Evolutionary conservation across 805 yeast species (phyloP), one percentile per base, ranked within the genome.

Genomic region (Lipomyces mesembrius): DNA sequence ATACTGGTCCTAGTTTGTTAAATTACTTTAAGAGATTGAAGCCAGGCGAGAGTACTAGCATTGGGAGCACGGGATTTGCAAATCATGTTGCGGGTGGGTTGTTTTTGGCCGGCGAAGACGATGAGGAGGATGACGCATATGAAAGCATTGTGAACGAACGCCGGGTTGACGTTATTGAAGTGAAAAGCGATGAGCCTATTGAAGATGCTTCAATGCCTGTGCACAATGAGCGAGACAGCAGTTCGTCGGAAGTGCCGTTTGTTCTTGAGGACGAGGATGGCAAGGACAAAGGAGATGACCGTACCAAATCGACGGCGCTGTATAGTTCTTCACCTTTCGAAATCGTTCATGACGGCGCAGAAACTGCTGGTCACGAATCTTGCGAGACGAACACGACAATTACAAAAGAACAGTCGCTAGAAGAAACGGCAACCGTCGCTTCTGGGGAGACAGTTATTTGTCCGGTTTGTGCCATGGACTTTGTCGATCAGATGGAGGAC

Each of bases 1-100:
- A 57, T 20, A 57, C 35, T 11, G 61, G 61, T 3, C 61, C 61
- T 27, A 34, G 32, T 14, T 43, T 59, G 39, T 25, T 59, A n/a
- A 46, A 59, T 29, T 59, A 59, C 55, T 59, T 59, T 22, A 39
- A 43, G 37, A 59, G 27, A 37, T 27, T 22, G 51, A 57, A 32
- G 39, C 46, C 29, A 4, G 51, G 32, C 32, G 37, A 35, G 20
- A 11, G 20, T 39, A 2, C 22, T 20, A 12, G 8, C 6, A 39
- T 8, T 3, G 51, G 11, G 29, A 57, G 22, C 8, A n/a, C 60
- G 27, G 43, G 9, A 11, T 35, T 34, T 20, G 14, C 32, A 11
- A 34, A 22, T 17, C 12, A 12, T n/a, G 14, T 51, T 17, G 27
- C 8, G 60, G n/a, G 17, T 39, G 51, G 60, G 12, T 52, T 52